phyloP scores from a whole-genome alignment of 306 rosid species.

The Albizia julibrissin region DNA sequence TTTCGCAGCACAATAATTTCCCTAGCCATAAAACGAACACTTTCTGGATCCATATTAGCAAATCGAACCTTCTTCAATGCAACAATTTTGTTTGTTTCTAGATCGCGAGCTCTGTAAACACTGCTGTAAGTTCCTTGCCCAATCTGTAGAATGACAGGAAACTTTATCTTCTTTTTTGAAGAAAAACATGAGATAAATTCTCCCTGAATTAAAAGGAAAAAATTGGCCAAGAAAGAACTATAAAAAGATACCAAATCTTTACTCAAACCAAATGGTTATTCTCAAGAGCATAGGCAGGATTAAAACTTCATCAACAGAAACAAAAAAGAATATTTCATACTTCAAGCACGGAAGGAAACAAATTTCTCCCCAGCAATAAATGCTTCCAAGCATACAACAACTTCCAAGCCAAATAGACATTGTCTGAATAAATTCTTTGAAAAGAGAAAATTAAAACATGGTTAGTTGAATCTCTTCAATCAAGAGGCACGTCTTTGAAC shows the following conservation, averaged over 20 bases:
- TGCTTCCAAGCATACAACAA: not conserved
- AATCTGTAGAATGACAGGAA: constrained; percentile 48
- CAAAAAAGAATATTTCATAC: not conserved
- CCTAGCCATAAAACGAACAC: constrained; percentile 89
- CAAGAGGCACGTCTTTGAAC: not conserved
- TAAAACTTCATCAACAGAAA: not conserved
- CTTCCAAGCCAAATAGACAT: not conserved
- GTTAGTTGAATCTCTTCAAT: not conserved
- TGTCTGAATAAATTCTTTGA: not conserved
- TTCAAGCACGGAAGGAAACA: not conserved
- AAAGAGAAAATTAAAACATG: not conserved
- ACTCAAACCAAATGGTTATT: not conserved
- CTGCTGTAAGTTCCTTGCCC: constrained; percentile 97
- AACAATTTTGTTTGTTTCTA: constrained; percentile 69
- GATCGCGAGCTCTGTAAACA: constrained; percentile 85
- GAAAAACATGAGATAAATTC: not conserved
- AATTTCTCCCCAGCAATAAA: not conserved
- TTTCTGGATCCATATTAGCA: constrained; percentile 84
- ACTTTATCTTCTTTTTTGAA: not conserved
- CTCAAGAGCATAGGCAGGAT: not conserved
- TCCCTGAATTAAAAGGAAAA: not conserved
- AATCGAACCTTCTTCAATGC: constrained; percentile 89
- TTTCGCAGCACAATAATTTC: constrained; percentile 70
- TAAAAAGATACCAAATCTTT: not conserved
- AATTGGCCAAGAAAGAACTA: not conserved